Conservation (phyloP, 179 eudicot genomes). For the Monotropa hypopitys region DNA sequence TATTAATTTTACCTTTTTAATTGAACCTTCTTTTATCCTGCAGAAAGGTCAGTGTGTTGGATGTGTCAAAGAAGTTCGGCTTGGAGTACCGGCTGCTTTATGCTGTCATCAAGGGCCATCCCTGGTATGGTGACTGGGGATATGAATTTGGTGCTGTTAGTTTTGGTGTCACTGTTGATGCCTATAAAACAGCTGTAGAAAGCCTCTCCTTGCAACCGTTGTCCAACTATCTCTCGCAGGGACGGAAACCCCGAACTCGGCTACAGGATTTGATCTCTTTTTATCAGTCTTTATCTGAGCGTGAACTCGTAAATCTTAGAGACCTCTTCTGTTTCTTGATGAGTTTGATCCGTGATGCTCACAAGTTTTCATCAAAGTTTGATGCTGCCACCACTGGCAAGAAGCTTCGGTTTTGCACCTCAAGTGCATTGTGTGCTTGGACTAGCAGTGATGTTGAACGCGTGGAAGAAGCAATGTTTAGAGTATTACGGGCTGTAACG, state of each 20-base stretch:
- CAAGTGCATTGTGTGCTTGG: slow-evolving; percentile 53
- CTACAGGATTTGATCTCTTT: slow-evolving; percentile 62
- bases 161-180: slow-evolving; percentile 51
- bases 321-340: slow-evolving; percentile 59
- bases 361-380: slow-evolving; percentile 15
- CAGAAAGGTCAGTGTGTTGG: slow-evolving; percentile 94
- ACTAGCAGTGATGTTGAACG: slow-evolving; percentile 36
- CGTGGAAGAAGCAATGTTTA: slow-evolving; percentile 70
- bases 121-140: slow-evolving; percentile 98
- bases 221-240: slow-evolving; percentile 45
- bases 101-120: slow-evolving; percentile 58
- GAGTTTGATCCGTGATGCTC: slow-evolving; percentile 43
- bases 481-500: slow-evolving; percentile 65
- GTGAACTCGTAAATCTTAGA: slow-evolving; percentile 52
- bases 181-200: slow-evolving; percentile 43
- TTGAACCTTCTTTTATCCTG: slow-evolving; percentile 13
- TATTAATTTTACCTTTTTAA: not conserved
- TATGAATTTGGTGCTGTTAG: slow-evolving; percentile 87
- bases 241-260: slow-evolving; percentile 61
- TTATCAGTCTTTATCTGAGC: slow-evolving; percentile 68
- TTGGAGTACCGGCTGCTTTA: slow-evolving; percentile 76
- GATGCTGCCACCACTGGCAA: slow-evolving; percentile 24
- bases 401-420: slow-evolving; percentile 28
- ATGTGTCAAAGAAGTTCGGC: slow-evolving; percentile 87
- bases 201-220: slow-evolving; percentile 41